phyloP scores from a whole-genome alignment of 192 early-diverging fungal species.

The Coemansia sp. region DNA sequence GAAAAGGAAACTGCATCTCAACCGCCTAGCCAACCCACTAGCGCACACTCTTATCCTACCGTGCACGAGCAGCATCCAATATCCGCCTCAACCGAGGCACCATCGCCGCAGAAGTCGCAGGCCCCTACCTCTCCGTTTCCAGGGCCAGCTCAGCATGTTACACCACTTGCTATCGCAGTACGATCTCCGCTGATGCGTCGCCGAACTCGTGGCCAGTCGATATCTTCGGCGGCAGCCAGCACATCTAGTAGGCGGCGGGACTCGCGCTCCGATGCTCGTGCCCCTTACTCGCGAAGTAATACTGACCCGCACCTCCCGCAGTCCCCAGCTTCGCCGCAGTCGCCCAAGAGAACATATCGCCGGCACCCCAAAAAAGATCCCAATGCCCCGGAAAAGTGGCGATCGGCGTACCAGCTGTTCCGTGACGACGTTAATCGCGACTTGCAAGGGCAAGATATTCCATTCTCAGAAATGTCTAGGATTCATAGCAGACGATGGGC shows the following conservation, averaged over 20 bases:
- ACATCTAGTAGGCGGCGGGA: conserved; percentile 17
- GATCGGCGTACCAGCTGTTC: conserved; percentile 51
- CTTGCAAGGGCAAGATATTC: conserved; percentile 36
- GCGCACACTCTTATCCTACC: neutral
- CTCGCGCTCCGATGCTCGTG: conserved; percentile 21
- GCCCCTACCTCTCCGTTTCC: conserved; percentile 6
- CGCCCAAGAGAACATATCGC: conserved; percentile 37
- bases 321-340: conserved; percentile 13
- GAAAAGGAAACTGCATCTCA: neutral
- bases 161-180: neutral
- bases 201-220: conserved; percentile 33
- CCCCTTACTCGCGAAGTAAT: conserved; percentile 21
- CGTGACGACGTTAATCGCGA: conserved; percentile 49
- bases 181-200: conserved; percentile 11
- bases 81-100: conserved; percentile 23
- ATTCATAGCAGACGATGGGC: conserved; percentile 49
- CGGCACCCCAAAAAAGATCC: conserved; percentile 49
- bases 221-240: conserved; percentile 18
- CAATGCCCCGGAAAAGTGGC: conserved; percentile 48
- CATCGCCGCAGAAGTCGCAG: conserved; percentile 13
- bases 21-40: neutral
- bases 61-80: neutral
- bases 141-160: conserved; percentile 11
- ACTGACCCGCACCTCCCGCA: conserved; percentile 9
- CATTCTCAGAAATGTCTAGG: conserved; percentile 49